Conservation (phyloP, 1,284 basidiomycete genomes). For the Ustilago bromivora region DNA sequence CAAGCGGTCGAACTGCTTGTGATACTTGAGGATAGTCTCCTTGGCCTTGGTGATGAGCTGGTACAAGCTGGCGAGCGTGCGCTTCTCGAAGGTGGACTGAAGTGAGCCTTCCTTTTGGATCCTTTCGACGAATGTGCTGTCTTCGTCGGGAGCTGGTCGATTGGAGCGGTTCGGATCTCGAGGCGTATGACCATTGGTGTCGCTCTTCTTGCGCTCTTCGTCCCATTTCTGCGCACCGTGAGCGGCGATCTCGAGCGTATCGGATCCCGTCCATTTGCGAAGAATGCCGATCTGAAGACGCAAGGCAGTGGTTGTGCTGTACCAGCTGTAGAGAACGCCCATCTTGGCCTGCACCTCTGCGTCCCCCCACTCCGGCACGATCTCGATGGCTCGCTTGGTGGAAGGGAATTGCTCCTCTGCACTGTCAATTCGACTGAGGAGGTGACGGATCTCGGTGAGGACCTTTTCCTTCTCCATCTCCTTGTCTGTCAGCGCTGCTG, state of each 20-base stretch:
- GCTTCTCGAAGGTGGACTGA: constrained; percentile 92
- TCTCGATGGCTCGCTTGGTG: constrained; percentile 55
- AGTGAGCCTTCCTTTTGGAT: constrained; percentile 95
- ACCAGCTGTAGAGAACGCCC: constrained; percentile 65
- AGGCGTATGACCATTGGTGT: constrained; percentile 16
- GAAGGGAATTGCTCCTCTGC: constrained; percentile 67
- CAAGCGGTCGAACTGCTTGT: constrained; percentile 81
- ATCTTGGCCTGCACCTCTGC: constrained; percentile 60
- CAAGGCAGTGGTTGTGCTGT: constrained; percentile 60
- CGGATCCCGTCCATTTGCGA: constrained; percentile 66
- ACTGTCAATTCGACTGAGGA: constrained; percentile 61
- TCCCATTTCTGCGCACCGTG: constrained; percentile 20
- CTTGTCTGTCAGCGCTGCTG: constrained; percentile 19
- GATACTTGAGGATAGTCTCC: constrained; percentile 85
- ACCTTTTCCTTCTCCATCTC: constrained; percentile 50
- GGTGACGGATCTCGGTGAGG: constrained; percentile 47
- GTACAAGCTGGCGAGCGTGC: constrained; percentile 88
- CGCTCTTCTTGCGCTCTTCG: constrained; percentile 14
- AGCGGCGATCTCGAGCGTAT: constrained; percentile 55
- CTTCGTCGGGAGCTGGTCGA: constrained; percentile 39
- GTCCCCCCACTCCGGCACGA: constrained; percentile 62
- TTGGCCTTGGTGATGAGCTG: constrained; percentile 87
- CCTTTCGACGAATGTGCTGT: constrained; percentile 82
- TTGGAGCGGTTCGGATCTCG: constrained; percentile 19
- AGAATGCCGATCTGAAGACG: constrained; percentile 62